Conservation (phyloP, 2,329 filamentous ascomycete genomes). For the Curvularia verruculosa region DNA sequence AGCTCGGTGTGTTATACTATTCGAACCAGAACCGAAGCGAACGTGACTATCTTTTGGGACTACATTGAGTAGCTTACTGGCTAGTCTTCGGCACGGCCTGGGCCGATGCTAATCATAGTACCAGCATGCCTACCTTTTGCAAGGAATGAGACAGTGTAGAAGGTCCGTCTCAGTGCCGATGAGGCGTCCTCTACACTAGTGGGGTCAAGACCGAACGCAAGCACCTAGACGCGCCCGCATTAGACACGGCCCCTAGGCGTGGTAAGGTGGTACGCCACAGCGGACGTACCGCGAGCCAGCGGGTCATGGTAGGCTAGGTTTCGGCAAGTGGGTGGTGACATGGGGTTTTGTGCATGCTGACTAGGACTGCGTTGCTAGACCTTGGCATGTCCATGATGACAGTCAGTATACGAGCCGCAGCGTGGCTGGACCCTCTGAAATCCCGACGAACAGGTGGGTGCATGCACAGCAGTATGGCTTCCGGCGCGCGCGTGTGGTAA, state of each 20-base stretch:
- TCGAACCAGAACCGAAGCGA: constrained; percentile 24
- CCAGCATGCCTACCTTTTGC: constrained; percentile 25
- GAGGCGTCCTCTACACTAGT: constrained; percentile 17
- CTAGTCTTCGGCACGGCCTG: constrained; percentile 30
- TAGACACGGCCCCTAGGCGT: constrained; percentile 20
- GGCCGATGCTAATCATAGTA: constrained; percentile 25
- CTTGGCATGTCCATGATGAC: constrained; percentile 18
- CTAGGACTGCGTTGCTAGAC: constrained; percentile 20
- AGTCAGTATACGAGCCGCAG: constrained; percentile 16
- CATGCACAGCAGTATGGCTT: constrained; percentile 15
- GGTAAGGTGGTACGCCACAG: constrained; percentile 21
- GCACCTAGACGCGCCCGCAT: constrained; percentile 21
- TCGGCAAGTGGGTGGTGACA: constrained; percentile 33
- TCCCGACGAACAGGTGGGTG: constrained; percentile 27
- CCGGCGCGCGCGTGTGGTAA: neutral
- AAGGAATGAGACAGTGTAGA: constrained; percentile 27
- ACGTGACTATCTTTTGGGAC: constrained; percentile 26
- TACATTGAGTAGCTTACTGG: constrained; percentile 33
- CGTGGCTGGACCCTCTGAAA: constrained; percentile 34
- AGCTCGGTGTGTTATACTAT: constrained; percentile 37
- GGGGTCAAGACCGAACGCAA: constrained; percentile 22
- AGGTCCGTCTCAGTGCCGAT: constrained; percentile 21
- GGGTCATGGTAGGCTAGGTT: constrained; percentile 37
- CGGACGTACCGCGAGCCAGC: constrained; percentile 29
- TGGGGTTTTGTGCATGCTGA: constrained; percentile 41